Base-by-base conservation (phyloP, 768 basidiomycete species). In the Termitomyces sp. region DNA sequence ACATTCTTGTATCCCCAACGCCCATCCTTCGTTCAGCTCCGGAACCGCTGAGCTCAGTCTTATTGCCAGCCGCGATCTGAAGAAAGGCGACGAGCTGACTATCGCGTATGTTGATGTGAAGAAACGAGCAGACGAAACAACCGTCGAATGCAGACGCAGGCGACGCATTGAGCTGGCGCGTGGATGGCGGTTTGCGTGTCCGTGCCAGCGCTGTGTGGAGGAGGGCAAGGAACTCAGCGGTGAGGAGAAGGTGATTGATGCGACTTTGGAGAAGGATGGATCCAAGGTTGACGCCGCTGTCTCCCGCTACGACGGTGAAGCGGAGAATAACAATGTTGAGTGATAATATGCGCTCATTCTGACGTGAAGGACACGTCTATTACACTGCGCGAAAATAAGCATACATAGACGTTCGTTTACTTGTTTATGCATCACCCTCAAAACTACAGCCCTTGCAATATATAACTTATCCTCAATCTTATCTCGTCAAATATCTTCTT, bases 141-240 rank as follows among this genome's bases (percentile, higher is more conserved):
- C 66, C 10, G 67, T 71, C 3, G 83, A 86, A 30, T 82, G 84
- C 51, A 77, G 87, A 54, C 75, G 82, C 55, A 77, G 87, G 44
- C 75, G 91, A 60, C 79, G 91, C 33, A 75, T 77, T 62, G 88
- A 91, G 73, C 78, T 94, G 38, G 89, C 81, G 23, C 78, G 87
- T 43, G 91, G 91, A 35, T 94, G 91, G 91, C 76, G 79, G 56
- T 91, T 93, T 67, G 83, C 87, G 11, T 94, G 91, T 65, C 69
- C 73, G 50, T 94, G 91, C 67, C 69, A 75, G 53, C 79, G 82
- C 44, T 93, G 91, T 66, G 65, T 69, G 38, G 73, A 71, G 53
- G 91, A 93, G 67, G 78, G 68, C 5, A 67, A 72, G 50, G 66
- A 68, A 38, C 65, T 75, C 64, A 66, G 67, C 11, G 63, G 61